A percentile compares a stretch with the other conserved stretches of the same genome.
These are phyloP conservation scores for Jimgerdemannia lactiflua DNA, from an alignment of 192 early-diverging fungal genomes.

Conservation along the genomic window DNA sequence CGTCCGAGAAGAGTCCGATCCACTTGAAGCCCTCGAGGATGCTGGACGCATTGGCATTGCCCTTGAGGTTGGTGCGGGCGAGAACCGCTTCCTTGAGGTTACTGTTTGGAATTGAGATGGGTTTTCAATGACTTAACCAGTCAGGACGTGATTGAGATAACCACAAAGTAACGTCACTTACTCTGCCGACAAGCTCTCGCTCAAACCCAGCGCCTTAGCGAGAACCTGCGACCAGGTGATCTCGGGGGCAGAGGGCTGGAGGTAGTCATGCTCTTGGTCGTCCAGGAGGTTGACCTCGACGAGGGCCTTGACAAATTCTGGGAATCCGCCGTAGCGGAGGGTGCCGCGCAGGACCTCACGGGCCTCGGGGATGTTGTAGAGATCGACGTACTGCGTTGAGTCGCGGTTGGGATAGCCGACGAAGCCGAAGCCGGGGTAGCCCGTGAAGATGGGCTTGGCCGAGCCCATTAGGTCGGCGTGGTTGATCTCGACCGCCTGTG, in stretches of 20 bases:
- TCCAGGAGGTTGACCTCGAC: conserved; percentile 91
- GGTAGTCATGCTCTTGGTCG: conserved; percentile 61
- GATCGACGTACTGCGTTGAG: conserved; percentile 90
- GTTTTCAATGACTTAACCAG: no score
- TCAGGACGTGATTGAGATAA: no score
- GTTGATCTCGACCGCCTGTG: conserved; percentile 66
- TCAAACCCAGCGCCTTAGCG: conserved; percentile 51
- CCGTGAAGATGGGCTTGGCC: conserved; percentile 83
- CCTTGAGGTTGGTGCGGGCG: conserved; percentile 62
- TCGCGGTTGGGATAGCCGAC: conserved; percentile 98
- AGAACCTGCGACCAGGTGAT: conserved; percentile 80
- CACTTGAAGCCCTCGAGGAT: conserved; percentile 77
- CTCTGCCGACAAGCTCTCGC: neutral
- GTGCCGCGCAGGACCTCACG: conserved; percentile 93
- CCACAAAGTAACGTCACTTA: no score
- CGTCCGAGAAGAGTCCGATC: conserved; percentile 83
- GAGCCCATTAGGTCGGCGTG: conserved; percentile 89
- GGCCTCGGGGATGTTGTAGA: conserved; percentile 94
- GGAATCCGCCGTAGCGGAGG: conserved; percentile 95
- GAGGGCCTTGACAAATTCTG: conserved; percentile 93
- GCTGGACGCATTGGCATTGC: conserved; percentile 49
- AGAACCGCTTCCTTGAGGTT: conserved; percentile 62
- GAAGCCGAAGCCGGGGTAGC: conserved; percentile 95
- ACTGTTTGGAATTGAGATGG: conserved; percentile 11
- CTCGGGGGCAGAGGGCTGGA: conserved; percentile 50